Percentiles rank a stretch among this genome's conserved stretches.
Evolutionary conservation across 2,329 filamentous ascomycete genomes (phyloP).

Genomic region (Colletotrichum endophyticum): DNA sequence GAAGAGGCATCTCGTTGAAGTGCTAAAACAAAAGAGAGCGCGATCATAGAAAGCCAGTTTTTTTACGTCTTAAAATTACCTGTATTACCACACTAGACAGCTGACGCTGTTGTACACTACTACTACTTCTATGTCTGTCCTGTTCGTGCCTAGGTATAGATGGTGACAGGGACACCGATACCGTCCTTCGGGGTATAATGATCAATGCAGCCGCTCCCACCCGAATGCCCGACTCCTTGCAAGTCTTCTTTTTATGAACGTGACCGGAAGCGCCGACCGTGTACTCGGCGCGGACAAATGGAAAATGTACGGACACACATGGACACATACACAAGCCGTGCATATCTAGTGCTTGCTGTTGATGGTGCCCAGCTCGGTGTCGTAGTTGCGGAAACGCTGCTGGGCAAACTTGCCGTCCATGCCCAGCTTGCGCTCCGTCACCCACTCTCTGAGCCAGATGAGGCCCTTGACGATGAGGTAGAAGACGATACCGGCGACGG

Average conservation of each 20-base stretch:
- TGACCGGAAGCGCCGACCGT: neutral
- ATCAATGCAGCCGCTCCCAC: neutral
- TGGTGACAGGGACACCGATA: neutral
- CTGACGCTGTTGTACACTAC: neutral
- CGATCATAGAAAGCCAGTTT: neutral
- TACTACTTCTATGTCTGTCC: neutral
- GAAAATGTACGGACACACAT: neutral
- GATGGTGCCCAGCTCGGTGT: conserved; percentile 24
- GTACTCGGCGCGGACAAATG: neutral
- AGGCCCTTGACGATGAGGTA: conserved; percentile 57
- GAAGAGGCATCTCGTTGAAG: conserved; percentile 82
- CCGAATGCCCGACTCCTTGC: neutral
- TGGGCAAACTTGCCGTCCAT: conserved; percentile 46
- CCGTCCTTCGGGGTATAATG: neutral
- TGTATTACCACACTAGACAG: neutral
- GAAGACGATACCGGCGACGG: conserved; percentile 55
- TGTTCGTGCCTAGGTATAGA: neutral
- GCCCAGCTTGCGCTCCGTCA: conserved; percentile 52
- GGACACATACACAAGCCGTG: neutral
- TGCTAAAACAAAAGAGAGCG: conserved; percentile 59
- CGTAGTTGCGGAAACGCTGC: conserved; percentile 23
- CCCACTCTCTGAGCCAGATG: conserved; percentile 54
- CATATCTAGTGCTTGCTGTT: conserved; percentile 11
- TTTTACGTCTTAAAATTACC: neutral
- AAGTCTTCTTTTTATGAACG: neutral